Evolutionary conservation across 805 yeast genomes (phyloP), one percentile per base, ranked within the genome.

Genomic region (Tetrapisispora iriomotensis): DNA sequence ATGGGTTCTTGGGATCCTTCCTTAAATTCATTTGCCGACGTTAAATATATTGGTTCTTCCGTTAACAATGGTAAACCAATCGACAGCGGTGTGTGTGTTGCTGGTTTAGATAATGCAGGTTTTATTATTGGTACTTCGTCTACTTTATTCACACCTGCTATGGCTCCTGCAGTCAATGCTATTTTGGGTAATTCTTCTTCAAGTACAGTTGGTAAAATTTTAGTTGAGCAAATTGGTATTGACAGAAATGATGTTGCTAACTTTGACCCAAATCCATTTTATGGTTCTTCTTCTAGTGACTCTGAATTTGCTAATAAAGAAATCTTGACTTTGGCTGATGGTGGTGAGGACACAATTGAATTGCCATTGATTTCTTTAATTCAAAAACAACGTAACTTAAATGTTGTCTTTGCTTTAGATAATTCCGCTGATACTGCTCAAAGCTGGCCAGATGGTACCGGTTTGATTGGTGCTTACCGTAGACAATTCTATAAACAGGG

Each of bases 1-100:
- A 62, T 87, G 54, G 96, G 96, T 8, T 78, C 94, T 4, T 86
- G 94, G 94, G 96, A 87, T 54, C 83, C 86, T 14, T 66, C 80
- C 1, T 59, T 83, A 40, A 67, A 71, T 41, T 64, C 82, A 1
- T 86, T 87, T 58, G 68, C 78, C 8, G 78, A 81, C 46, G 63
- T 75, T 39, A 71, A 76, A 60, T 86, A 80, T 54, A 58, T 83
- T 39, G 95, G 95, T 4, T 70, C 94, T 1, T 58, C 68, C 22
- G 70, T 80, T 30, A 51, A 67, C 19, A 67, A 75, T 45, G 95
- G 95, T 33, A 45, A 56, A 13, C 79, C 85, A 6, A 54, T 51
- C 3, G 49, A 57, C n/a, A 58, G 55, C 29, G 61, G 64, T 14
- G 54, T 60, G n/a, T 86, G 95, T 60, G 62, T 74, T 38, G 71